Percentiles rank a stretch among this genome's conserved stretches.
These are phyloP conservation scores for Colletotrichum incanum DNA, from an alignment of 2,329 filamentous ascomycete species.

Conservation along the genomic window DNA sequence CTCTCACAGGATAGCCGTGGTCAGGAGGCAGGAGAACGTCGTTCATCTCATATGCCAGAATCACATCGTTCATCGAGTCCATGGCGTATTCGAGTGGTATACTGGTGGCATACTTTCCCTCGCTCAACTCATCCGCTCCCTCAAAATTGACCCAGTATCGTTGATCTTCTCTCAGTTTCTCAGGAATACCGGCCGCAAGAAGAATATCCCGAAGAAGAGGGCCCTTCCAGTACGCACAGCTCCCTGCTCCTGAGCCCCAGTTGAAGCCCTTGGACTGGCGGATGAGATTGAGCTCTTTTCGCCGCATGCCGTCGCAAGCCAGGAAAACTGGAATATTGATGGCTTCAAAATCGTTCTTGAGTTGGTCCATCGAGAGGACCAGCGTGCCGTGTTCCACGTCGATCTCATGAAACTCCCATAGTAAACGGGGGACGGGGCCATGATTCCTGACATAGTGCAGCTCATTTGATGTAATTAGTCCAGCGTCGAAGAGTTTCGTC, in stretches of 20 bases:
- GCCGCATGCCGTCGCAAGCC: constrained; percentile 65
- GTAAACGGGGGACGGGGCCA: constrained; percentile 64
- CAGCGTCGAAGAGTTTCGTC: constrained; percentile 59
- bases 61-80: constrained; percentile 63
- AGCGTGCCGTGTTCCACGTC: constrained; percentile 59
- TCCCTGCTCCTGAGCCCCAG: constrained; percentile 61
- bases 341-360: constrained; percentile 58
- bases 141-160: constrained; percentile 64
- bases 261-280: constrained; percentile 64
- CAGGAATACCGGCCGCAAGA: constrained; percentile 55
- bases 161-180: constrained; percentile 28
- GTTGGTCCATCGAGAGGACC: constrained; percentile 59
- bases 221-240: constrained; percentile 68
- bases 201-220: constrained; percentile 62
- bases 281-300: constrained; percentile 68
- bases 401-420: constrained; percentile 65
- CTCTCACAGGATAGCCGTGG: constrained; percentile 61
- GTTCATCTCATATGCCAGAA: constrained; percentile 66
- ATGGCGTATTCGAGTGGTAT: constrained; percentile 65
- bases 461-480: constrained; percentile 66
- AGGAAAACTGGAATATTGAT: constrained; percentile 65
- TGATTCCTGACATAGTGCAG: constrained; percentile 70
- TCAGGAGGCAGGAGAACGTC: constrained; percentile 58
- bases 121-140: constrained; percentile 62
- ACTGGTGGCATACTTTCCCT: constrained; percentile 64